Conservation (phyloP, 805 yeast genomes). For the Jamesozyma jinghongensis region DNA sequence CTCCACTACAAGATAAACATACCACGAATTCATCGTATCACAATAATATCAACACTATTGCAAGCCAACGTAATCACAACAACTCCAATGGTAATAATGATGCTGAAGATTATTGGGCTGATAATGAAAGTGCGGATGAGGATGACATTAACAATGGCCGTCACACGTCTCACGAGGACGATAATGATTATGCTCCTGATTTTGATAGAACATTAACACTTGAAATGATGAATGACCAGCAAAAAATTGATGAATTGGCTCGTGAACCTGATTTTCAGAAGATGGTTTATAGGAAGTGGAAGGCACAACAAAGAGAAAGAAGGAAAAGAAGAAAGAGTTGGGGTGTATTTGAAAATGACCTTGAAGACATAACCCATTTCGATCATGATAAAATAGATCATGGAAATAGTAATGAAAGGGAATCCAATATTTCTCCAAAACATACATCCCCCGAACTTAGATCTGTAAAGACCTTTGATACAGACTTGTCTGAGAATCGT, state of each 20-base stretch:
- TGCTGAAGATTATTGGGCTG: conserved; percentile 20
- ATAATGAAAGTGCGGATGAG: conserved; percentile 22
- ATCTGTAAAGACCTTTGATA: too few relatives aligned
- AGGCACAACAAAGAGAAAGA: conserved; percentile 22
- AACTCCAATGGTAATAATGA: conserved; percentile 1
- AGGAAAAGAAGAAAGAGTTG: conserved; percentile 7
- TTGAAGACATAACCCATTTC: too few relatives aligned
- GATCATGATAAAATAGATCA: too few relatives aligned
- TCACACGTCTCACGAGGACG: neutral
- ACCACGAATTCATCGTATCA: neutral
- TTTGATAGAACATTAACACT: conserved; percentile 5
- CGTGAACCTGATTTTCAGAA: conserved; percentile 44
- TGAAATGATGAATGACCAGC: conserved; percentile 9
- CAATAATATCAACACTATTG: neutral
- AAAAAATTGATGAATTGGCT: conserved; percentile 15
- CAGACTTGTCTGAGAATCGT: too few relatives aligned
- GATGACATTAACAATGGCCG: conserved; percentile 8
- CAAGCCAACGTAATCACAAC: neutral
- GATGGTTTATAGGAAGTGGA: conserved; percentile 30
- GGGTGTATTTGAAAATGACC: too few relatives aligned
- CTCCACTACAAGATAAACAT: neutral
- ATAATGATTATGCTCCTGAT: neutral
- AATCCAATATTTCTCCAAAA: too few relatives aligned
- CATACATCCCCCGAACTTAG: too few relatives aligned
- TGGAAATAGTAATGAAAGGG: too few relatives aligned